Base-by-base conservation (phyloP, 768 basidiomycete species). In the Lentinus brumalis region DNA sequence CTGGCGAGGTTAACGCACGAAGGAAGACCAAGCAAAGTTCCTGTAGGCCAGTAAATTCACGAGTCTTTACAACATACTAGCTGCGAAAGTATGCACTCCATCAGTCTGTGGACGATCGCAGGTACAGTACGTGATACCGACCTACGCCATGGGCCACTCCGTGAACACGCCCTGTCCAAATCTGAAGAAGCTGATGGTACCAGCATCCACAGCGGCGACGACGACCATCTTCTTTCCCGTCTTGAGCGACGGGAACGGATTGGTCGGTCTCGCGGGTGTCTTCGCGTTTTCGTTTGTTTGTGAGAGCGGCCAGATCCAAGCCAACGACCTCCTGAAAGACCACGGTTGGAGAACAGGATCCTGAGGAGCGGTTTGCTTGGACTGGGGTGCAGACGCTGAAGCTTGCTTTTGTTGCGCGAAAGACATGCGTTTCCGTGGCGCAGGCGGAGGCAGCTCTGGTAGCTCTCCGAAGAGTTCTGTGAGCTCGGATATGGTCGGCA, bases 121-220 rank as follows among this genome's bases (percentile, higher is more conserved):
- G 35, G 35, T 35, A 35, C 35, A 35, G 35, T 11, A 35, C 21
- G 4, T 16, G 32, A 9, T 54, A 31, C 30, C 2, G 5, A n/a
- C n/a, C 46, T 39, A 67, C 29, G 50, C 42, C 87, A 94, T 91
- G 0, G 92, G 87, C 84, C 89, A 88, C 66, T 94, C 91, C 55
- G 84, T 86, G 71, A 98, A 98, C 9, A 80, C 86, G 0, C 93
- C 92, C 69, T 94, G 82, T 7, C 89, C 87, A 65, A 98, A 94
- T 55, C 91, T 79, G 75, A 94, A 91, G 79, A 97, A 96, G 65
- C 91, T 90, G 45, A 88, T 88, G 63, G 83, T 93, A 9, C 96
- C 94, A 2, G 86, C 82, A 74, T 97, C 95, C 5, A 96, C 94
- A 2, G 84, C 92, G 1, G 95, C 96, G 50, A 98, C 83, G 38